Base-by-base conservation (phyloP, 805 yeast species). In the Starmerella roubikii region DNA sequence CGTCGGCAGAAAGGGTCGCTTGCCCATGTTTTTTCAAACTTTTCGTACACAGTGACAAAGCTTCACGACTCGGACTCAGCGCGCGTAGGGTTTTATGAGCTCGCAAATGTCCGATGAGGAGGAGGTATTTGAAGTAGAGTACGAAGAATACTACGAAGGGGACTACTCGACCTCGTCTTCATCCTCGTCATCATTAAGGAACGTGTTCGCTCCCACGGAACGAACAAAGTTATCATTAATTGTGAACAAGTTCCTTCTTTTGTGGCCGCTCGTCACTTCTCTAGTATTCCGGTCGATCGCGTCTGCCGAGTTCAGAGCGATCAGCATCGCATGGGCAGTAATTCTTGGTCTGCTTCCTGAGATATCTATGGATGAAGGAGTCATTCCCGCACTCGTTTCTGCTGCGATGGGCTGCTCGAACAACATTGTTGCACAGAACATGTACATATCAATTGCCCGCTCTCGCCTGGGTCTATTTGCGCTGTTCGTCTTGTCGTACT, bases 361-460 rank as follows among this genome's bases (percentile, higher is more conserved):
- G 30, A 42, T 46, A 10, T 35, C 44, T 7, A 32, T 46, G 29
- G 49, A 46, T 26, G 49, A 46, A 24, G 49, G 39, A 11, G 42
- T 44, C 1, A 18, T 40, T 15, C 49, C 49, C 8, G 49, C 49
- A 6, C 41, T 46, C 1, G 44, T 46, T 7, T 39, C 47, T 7
- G 37, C 44, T 15, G 30, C 44, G 9, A 27, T 46, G 19, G 46
- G 49, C 4, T 40, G 23, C 31, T 41, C 33, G 19, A 46, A 46
- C 19, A 15, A 39, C 11, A 38, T 44, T 2, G 48, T 46, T 9
- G 34, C 39, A 3, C 42, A 44, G 9, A 46, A 46, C 38, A 44
- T 46, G 43, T 46, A 46, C 29, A 35, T 46, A 1, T 41, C 49
- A 2, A 44, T 44, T 19, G 48, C 49, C 7, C 41, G 49, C 16